Conservation (phyloP, 2,329 filamentous ascomycete genomes). For the Knufia fluminis region DNA sequence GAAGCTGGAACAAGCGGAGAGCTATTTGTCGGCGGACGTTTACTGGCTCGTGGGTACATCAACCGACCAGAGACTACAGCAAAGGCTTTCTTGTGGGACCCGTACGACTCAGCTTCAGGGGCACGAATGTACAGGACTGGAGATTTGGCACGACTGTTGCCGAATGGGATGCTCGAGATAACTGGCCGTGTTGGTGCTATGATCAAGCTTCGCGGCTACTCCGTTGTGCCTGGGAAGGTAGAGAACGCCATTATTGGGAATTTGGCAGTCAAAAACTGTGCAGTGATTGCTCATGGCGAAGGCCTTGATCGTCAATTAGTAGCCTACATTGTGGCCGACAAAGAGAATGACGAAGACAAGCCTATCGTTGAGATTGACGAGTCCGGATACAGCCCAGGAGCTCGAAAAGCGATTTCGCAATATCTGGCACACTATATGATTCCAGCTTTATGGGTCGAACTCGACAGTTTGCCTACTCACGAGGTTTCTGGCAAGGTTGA, state of each 20-base stretch:
- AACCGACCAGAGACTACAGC: slow-evolving; percentile 71
- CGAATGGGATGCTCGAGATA: slow-evolving; percentile 62
- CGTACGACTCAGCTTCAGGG: slow-evolving; percentile 50
- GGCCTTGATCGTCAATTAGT: slow-evolving; percentile 66
- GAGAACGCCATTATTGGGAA: slow-evolving; percentile 62
- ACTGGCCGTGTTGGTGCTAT: slow-evolving; percentile 67
- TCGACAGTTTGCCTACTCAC: slow-evolving; percentile 63
- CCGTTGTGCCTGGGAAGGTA: slow-evolving; percentile 66
- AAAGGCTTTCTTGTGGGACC: slow-evolving; percentile 59
- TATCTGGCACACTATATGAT: slow-evolving; percentile 78
- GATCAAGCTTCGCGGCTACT: slow-evolving; percentile 74
- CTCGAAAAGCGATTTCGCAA: slow-evolving; percentile 54
- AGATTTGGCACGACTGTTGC: slow-evolving; percentile 58
- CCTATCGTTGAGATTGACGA: slow-evolving; percentile 58
- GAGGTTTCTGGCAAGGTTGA: slow-evolving; percentile 73
- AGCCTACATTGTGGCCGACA: slow-evolving; percentile 65
- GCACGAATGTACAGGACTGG: slow-evolving; percentile 68
- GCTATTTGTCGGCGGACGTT: slow-evolving; percentile 63
- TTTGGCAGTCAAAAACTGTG: slow-evolving; percentile 61
- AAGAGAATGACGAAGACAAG: slow-evolving; percentile 48
- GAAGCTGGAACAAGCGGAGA: slow-evolving; percentile 57
- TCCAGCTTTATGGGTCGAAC: slow-evolving; percentile 64
- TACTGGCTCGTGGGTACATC: slow-evolving; percentile 67
- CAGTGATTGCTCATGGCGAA: slow-evolving; percentile 64
- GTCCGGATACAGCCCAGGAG: slow-evolving; percentile 60